Conservation (phyloP, 2,329 filamentous ascomycete species). For the Colletotrichum sidae region DNA sequence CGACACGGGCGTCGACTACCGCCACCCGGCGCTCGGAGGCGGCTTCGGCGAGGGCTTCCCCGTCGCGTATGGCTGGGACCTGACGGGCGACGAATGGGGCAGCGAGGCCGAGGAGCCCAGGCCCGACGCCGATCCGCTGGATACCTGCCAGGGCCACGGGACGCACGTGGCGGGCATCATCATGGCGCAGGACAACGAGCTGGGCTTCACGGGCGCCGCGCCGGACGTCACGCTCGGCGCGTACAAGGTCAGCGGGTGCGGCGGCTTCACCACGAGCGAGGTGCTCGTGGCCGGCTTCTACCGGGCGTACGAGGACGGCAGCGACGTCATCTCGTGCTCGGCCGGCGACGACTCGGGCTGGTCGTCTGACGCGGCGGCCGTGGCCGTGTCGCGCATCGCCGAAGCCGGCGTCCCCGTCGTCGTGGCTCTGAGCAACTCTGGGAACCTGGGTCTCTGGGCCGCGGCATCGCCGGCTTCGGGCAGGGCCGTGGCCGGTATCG, state of each 20-base stretch:
- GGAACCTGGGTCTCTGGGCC: conserved; percentile 40
- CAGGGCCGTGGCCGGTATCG: conserved; percentile 41
- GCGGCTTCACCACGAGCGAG: conserved; percentile 50
- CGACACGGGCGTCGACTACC: conserved; percentile 59
- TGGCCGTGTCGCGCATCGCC: conserved; percentile 44
- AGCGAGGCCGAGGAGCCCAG: conserved; percentile 43
- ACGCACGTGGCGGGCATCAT: conserved; percentile 60
- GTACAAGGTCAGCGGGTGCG: conserved; percentile 53
- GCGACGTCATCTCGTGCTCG: conserved; percentile 48
- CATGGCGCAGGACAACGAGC: conserved; percentile 53
- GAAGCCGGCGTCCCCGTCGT: conserved; percentile 44
- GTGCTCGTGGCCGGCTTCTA: conserved; percentile 55
- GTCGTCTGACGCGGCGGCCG: conserved; percentile 42
- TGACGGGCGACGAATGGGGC: conserved; percentile 54
- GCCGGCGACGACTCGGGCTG: conserved; percentile 44
- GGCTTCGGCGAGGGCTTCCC: conserved; percentile 63
- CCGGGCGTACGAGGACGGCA: conserved; percentile 55
- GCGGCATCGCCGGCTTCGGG: conserved; percentile 42
- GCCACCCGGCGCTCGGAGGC: conserved; percentile 62
- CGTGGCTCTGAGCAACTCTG: conserved; percentile 44
- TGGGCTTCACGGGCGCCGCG: conserved; percentile 54
- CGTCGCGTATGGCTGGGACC: conserved; percentile 59
- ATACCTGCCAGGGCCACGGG: conserved; percentile 55
- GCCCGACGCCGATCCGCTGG: conserved; percentile 54
- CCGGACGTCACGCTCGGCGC: conserved; percentile 54